These are phyloP conservation scores for Carallia pectinifolia DNA, from an alignment of 345 rosid genomes.

Conservation along the genomic window DNA sequence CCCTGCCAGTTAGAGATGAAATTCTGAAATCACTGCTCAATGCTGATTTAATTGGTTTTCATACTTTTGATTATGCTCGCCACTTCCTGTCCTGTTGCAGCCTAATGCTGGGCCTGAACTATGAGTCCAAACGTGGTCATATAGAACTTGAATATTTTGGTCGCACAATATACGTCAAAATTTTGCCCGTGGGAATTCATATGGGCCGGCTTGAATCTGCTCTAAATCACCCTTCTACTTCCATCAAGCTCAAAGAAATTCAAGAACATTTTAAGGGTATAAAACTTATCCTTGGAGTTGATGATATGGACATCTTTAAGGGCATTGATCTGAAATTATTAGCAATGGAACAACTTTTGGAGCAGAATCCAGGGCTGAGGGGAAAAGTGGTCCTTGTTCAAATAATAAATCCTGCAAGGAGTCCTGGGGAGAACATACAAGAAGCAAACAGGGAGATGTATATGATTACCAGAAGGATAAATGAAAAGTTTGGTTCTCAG, in stretches of 20 bases:
- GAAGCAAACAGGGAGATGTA: constrained; percentile 34
- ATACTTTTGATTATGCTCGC: not conserved
- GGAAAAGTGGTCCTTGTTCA: constrained; percentile 46
- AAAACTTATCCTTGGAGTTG: constrained; percentile 39
- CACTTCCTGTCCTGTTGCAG: constrained; percentile 50
- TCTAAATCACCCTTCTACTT: constrained; percentile 32
- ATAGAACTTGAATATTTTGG: constrained; percentile 46
- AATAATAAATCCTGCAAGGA: constrained; percentile 44
- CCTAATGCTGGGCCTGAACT: constrained; percentile 42
- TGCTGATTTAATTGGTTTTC: too few species aligned
- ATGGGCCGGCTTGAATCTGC: constrained; percentile 30
- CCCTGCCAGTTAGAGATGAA: too few species aligned
- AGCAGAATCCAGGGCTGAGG: constrained; percentile 22
- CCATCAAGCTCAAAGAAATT: constrained; percentile 33
- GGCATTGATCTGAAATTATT: constrained; percentile 43
- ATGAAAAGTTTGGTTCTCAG: constrained; percentile 23
- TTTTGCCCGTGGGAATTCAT: constrained; percentile 25
- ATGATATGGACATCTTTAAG: constrained; percentile 52
- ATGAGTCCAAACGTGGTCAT: constrained; percentile 46
- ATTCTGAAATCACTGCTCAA: too few species aligned
- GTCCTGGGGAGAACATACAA: constrained; percentile 38
- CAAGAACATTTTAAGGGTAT: constrained; percentile 38
- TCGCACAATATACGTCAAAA: constrained; percentile 42
- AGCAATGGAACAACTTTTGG: constrained; percentile 42
- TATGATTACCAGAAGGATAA: constrained; percentile 31